Base-by-base conservation (phyloP, 192 early-diverging fungal species). In the Umbelopsis sp. region DNA sequence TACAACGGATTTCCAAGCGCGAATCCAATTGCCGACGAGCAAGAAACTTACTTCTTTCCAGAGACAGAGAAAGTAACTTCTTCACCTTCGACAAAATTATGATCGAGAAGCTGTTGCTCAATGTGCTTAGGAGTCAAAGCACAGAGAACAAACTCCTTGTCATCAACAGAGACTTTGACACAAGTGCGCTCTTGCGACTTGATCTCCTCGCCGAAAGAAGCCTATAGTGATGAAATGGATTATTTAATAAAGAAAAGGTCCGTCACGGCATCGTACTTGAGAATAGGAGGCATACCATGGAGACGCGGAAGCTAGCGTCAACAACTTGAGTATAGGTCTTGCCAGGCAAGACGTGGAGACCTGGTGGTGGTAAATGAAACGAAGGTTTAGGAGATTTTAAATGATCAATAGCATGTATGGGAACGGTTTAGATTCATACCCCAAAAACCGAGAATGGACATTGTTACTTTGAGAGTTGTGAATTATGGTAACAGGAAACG, bases 241-340 rank as follows among this genome's bases (percentile, higher is more conserved):
- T 22, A 26, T 10, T 34, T 5, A 24, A 25, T 59, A 51, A 72
- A 71, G n/a, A n/a, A 25, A 70, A 36, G 26, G 34, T 24, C 9
- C 16, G 45, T 6, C 51, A 11, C 12, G 4, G 38, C 12, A 11
- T 3, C 8, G 38, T 20, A 10, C 2, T 65, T 7, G 12, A 25
- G 16, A 45, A 31, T 45, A 59, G 20, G 12, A 51, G 0, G 71
- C 84, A 80, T 86, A 91, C 90, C 77, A 90, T 90, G 65, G 87
- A 87, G 65, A 95, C 70, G 52, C 86, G 83, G 86, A 95, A 94
- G 9, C 88, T 77, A 68, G 82, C 77, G 69, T 93, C 90, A 38
- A 95, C 92, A 21, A 83, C 80, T 77, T 91, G 91, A 66, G 81
- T 81, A 74, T 91, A 92, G 50, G 88, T 87, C 84, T 89, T 90